These are phyloP conservation scores for Alternaria sp. DNA, from an alignment of 2,329 filamentous ascomycete species.

Conservation along the genomic window DNA sequence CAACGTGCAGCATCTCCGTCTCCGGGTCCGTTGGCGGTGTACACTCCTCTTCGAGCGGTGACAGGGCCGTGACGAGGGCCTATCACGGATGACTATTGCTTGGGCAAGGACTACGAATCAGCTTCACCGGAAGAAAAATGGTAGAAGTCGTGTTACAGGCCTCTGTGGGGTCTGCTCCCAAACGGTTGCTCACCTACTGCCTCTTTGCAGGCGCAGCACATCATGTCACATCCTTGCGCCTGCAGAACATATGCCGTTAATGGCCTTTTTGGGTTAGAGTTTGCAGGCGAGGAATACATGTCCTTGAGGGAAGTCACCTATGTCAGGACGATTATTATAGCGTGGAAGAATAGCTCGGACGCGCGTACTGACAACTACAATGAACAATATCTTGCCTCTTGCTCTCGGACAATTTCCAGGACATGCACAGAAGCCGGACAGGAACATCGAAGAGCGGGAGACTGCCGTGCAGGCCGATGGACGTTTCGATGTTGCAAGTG, in stretches of 20 bases:
- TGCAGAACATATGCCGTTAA: constrained; percentile 5
- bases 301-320: constrained; percentile 11
- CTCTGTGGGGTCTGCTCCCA: constrained; percentile 15
- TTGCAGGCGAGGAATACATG: constrained; percentile 26
- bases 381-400: not conserved
- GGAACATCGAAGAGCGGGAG: constrained; percentile 14
- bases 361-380: not conserved
- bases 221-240: constrained; percentile 7
- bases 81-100: constrained; percentile 14
- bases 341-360: not conserved
- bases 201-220: constrained; percentile 21
- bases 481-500: constrained; percentile 22
- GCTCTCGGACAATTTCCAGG: constrained; percentile 17
- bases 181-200: constrained; percentile 24
- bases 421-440: constrained; percentile 25
- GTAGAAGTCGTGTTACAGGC: constrained; percentile 30
- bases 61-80: constrained; percentile 11
- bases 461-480: constrained; percentile 1
- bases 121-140: constrained; percentile 34
- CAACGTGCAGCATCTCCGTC: not conserved
- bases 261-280: constrained; percentile 11
- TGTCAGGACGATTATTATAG: not conserved
- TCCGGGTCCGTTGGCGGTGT: constrained; percentile 21
- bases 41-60: constrained; percentile 21
- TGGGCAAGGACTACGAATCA: constrained; percentile 19